phyloP scores from a whole-genome alignment of 1,284 basidiomycete genomes.

The Vanrija sp. region DNA sequence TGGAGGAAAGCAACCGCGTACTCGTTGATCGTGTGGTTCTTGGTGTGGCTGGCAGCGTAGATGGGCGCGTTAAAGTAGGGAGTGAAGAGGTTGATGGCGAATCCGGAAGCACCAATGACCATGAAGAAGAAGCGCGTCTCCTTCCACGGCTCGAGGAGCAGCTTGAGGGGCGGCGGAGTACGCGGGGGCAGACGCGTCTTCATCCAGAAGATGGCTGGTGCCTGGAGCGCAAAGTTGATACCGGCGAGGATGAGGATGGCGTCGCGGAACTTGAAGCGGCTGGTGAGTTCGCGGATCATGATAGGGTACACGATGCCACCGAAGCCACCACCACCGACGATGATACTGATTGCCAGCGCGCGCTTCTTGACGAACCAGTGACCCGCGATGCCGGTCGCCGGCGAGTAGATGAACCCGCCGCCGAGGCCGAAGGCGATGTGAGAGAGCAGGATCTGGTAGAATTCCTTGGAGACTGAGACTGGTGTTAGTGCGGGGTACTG shows the following conservation, averaged over 20 bases:
- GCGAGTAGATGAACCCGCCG: constrained; percentile 32
- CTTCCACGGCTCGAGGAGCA: constrained; percentile 25
- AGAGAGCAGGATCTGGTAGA: constrained; percentile 41
- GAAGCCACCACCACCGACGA: constrained; percentile 37
- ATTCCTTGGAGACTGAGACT: constrained; percentile 32
- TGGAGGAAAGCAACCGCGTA: constrained; percentile 42
- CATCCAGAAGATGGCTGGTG: constrained; percentile 21
- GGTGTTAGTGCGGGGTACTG: neutral
- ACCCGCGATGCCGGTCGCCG: constrained; percentile 35
- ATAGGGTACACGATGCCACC: constrained; percentile 42
- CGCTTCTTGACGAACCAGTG: constrained; percentile 41
- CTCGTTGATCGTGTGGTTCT: constrained; percentile 15
- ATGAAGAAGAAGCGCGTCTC: constrained; percentile 32
- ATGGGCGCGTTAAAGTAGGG: constrained; percentile 24
- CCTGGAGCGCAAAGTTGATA: constrained; percentile 19
- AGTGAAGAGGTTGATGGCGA: constrained; percentile 26
- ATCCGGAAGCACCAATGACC: constrained; percentile 22
- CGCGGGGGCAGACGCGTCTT: constrained; percentile 25
- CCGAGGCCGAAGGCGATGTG: constrained; percentile 35
- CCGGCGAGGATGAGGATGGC: constrained; percentile 25
- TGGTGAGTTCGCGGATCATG: neutral
- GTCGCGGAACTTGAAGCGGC: constrained; percentile 13
- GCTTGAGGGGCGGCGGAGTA: constrained; percentile 8
- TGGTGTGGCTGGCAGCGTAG: constrained; percentile 25
- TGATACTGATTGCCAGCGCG: constrained; percentile 31